A percentile compares a stretch with the other conserved stretches of the same genome.
These are phyloP conservation scores for Podila horticola DNA, from an alignment of 192 early-diverging fungal species.

Conservation along the genomic window DNA sequence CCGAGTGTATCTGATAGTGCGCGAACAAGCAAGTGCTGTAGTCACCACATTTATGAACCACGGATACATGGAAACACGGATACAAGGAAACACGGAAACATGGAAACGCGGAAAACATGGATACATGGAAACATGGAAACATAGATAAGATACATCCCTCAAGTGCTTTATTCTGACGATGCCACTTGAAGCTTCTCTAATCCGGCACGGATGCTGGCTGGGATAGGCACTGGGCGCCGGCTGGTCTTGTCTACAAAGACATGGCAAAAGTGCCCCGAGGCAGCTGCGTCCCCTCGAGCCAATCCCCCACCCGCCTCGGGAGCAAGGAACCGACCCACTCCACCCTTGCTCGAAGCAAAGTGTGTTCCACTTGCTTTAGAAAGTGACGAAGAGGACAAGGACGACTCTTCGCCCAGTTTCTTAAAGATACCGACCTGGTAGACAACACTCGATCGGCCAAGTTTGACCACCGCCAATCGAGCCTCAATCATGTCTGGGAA, in stretches of 20 bases:
- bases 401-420: constrained; percentile 23
- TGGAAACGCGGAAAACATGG: not conserved
- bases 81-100: not conserved
- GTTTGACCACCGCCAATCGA: constrained; percentile 57
- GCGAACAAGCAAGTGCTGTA: not conserved
- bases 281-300: constrained; percentile 37
- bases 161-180: not conserved
- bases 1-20: too few relatives aligned
- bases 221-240: constrained; percentile 52
- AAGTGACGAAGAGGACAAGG: not conserved
- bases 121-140: not conserved
- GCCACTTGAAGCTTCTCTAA: constrained; percentile 28
- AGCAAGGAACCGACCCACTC: not conserved
- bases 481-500: constrained; percentile 62
- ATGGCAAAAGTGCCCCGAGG: constrained; percentile 59
- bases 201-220: constrained; percentile 25
- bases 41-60: not conserved
- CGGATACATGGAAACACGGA: not conserved
- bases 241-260: constrained; percentile 58
- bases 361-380: not conserved
- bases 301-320: constrained; percentile 8
- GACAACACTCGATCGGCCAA: constrained; percentile 59
- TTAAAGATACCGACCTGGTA: constrained; percentile 68
- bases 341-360: not conserved
- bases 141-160: not conserved